Evolutionary conservation across 768 basidiomycete species (phyloP).

Genomic region (Brasilioporus rufonigricans): DNA sequence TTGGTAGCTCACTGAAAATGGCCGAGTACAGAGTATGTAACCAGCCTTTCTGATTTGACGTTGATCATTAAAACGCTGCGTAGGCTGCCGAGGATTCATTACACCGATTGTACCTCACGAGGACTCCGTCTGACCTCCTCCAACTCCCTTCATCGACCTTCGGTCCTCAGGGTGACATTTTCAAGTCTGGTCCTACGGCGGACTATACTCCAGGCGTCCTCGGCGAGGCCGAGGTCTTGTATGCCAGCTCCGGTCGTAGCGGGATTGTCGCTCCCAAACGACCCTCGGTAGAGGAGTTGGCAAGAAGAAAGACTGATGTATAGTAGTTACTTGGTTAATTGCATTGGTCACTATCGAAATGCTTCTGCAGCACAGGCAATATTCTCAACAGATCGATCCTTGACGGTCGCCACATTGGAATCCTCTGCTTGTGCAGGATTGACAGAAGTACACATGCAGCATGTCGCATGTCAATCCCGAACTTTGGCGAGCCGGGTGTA

Average conservation of each 20-base stretch:
- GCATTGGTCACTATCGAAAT: conserved; percentile 17
- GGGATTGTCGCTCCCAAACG: conserved; percentile 33
- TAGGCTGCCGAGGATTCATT: conserved; percentile 87
- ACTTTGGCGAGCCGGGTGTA: no score
- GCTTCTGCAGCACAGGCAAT: neutral
- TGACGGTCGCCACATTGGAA: no score
- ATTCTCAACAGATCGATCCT: neutral
- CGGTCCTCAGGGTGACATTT: conserved; percentile 55
- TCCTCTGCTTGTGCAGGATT: neutral
- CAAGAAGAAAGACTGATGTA: conserved; percentile 23
- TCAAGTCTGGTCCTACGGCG: conserved; percentile 43
- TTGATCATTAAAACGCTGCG: neutral
- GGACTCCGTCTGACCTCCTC: conserved; percentile 63
- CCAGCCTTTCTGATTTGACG: neutral
- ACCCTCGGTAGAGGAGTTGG: conserved; percentile 24
- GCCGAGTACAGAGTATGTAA: conserved; percentile 80
- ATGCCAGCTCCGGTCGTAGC: conserved; percentile 67
- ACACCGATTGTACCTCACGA: conserved; percentile 78
- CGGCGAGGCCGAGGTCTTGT: conserved; percentile 62
- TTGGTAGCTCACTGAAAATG: conserved; percentile 91
- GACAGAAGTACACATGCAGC: neutral
- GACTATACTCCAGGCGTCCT: conserved; percentile 54
- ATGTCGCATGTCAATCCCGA: no score
- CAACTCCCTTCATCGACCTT: conserved; percentile 77
- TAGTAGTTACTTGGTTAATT: conserved; percentile 29